A percentile compares a stretch with the other conserved stretches of the same genome.
Conservation (phyloP, 1,284 basidiomycete species). For the Quambalaria eucalypti region DNA sequence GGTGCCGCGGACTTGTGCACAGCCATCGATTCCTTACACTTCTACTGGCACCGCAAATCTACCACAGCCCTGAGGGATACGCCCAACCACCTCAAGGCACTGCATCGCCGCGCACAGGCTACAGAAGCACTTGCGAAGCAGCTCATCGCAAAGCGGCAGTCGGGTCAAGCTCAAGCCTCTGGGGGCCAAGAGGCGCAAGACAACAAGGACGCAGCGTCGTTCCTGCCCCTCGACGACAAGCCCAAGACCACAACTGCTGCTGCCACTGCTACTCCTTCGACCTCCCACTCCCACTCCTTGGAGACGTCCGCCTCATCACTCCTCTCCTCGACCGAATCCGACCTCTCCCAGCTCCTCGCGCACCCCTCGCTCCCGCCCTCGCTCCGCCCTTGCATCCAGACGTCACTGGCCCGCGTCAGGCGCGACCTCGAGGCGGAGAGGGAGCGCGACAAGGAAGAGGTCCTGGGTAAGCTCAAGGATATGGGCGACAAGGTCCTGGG, state of each 20-base stretch:
- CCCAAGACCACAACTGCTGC: too few species aligned
- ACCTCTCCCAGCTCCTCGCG: conserved; percentile 55
- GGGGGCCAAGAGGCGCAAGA: too few species aligned
- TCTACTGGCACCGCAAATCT: too few species aligned
- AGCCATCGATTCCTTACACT: conserved; percentile 3
- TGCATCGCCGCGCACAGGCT: conserved; percentile 73
- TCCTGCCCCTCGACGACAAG: too few species aligned
- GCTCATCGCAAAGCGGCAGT: too few species aligned
- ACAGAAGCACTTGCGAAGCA: too few species aligned
- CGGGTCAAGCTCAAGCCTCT: too few species aligned
- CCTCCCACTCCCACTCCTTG: background rate
- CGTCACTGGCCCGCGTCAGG: conserved; percentile 45
- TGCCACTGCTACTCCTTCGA: too few species aligned
- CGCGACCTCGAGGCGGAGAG: conserved; percentile 65
- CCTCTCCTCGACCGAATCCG: background rate
- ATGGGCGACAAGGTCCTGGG: conserved; percentile 85
- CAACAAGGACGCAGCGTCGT: too few species aligned
- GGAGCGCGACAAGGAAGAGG: conserved; percentile 80
- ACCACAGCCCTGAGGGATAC: conserved; percentile 83
- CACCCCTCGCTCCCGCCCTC: conserved; percentile 58
- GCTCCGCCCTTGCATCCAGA: conserved; percentile 42
- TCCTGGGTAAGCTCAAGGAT: conserved; percentile 84
- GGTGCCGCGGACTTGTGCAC: conserved; percentile 26
- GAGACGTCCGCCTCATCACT: background rate
- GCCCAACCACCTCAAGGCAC: conserved; percentile 72